Evolutionary conservation across 768 basidiomycete species (phyloP).

Genomic region (Pleurotus platypus): DNA sequence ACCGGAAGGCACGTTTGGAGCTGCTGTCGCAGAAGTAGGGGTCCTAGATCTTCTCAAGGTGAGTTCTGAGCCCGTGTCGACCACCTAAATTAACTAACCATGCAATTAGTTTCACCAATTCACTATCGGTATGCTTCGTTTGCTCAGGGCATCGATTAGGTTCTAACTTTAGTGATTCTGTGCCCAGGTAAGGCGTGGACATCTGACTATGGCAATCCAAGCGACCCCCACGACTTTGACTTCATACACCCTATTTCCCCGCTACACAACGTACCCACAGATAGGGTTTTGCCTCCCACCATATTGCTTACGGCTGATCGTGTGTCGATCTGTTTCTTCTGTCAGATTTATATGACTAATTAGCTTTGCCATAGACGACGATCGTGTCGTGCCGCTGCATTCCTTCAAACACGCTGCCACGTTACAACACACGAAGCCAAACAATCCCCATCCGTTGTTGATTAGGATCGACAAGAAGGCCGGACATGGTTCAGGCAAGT

Average conservation of each 20-base stretch:
- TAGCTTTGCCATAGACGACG: conserved; percentile 52
- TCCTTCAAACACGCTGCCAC: conserved; percentile 82
- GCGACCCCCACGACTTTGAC: conserved; percentile 76
- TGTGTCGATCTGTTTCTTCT: conserved; percentile 25
- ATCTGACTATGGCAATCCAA: conserved; percentile 75
- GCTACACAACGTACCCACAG: conserved; percentile 69
- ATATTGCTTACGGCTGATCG: conserved; percentile 82
- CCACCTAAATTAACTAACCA: conserved; percentile 7
- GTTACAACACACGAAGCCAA: conserved; percentile 60
- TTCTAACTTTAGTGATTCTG: conserved; percentile 6
- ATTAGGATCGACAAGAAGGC: conserved; percentile 78
- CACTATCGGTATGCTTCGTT: conserved; percentile 54
- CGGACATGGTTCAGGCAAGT: conserved; percentile 80
- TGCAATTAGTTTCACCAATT: conserved; percentile 61
- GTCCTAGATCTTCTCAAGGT: conserved; percentile 80
- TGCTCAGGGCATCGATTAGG: not conserved
- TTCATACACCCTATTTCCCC: conserved; percentile 81
- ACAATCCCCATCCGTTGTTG: conserved; percentile 71
- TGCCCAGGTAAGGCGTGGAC: conserved; percentile 67
- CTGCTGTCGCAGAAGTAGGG: conserved; percentile 77
- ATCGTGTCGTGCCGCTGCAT: conserved; percentile 84
- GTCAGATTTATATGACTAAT: not conserved
- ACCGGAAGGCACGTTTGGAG: conserved; percentile 72
- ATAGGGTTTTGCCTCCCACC: conserved; percentile 61
- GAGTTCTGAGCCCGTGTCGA: conserved; percentile 9